Base-by-base conservation (phyloP, 116 monocot genomes). In the Trichopus zeylanicus region DNA sequence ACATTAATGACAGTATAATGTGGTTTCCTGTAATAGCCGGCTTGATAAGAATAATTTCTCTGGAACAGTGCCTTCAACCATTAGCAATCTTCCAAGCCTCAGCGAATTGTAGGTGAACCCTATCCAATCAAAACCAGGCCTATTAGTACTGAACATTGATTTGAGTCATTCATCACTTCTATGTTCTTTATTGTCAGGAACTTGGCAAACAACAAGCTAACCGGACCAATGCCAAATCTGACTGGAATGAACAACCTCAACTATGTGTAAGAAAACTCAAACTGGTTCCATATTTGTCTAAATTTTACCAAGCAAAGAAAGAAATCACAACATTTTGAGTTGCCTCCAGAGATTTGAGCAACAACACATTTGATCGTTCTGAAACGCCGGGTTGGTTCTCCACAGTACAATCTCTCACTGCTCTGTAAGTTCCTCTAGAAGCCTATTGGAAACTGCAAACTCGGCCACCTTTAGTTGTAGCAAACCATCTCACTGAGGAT, bases 341-440 rank as follows among this genome's bases (percentile, higher is more conserved):
- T 51, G 16, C 81, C 90, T 51, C 16, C 81, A 95, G 95, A 29
- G 95, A 89, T 70, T 70, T 95, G 57, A 95, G 95, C 69, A 84
- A 95, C 67, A 95, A 95, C 60, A 56, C 81, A 29, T 95, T 90
- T 62, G 68, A 63, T 56, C 47, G 63, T 55, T 81, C 95, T 47
- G 76, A 73, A 48, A 54, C 72, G 69, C 95, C 95, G 15, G 24
- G 59, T 15, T 95, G 95, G 95, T 69, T 95, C 51, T 81, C 81
- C 4, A 20, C 68, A 61, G 23, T 81, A 32, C 51, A 37, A 35
- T 53, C 73, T 5, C 75, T 95, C 3, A 78, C 83, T 5, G 69
- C 79, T 67, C 54, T 90, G 90, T 95, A 52, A 83, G 86, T 76
- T 73, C 12, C 21, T 49, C 2, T 49, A 49, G 15, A 16, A 42